These are phyloP conservation scores for Puccinellia tenuiflora DNA, from an alignment of 176 grass and related monocot species.

Conservation along the genomic window DNA sequence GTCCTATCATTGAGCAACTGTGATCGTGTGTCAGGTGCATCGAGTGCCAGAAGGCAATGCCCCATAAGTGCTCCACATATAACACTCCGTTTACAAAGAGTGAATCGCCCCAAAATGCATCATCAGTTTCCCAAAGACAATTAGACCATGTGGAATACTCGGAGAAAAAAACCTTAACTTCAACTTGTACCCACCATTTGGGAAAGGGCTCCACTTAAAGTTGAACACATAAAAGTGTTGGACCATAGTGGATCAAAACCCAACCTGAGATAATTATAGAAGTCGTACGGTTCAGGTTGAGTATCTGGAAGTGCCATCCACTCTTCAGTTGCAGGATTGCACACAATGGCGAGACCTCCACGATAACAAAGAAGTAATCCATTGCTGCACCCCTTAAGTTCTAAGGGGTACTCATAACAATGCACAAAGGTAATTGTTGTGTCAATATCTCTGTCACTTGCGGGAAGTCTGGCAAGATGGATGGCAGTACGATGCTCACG, in stretches of 20 bases:
- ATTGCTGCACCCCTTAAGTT: conserved; percentile 22
- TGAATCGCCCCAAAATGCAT: not conserved
- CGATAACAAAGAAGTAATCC: conserved; percentile 28
- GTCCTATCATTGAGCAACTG: not conserved
- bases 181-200: not conserved
- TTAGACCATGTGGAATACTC: not conserved
- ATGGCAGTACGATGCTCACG: not conserved
- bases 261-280: not conserved
- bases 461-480: not conserved
- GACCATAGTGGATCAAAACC: conserved; percentile 23
- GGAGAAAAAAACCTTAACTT: not conserved
- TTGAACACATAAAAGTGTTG: conserved; percentile 27
- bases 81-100: not conserved
- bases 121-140: not conserved
- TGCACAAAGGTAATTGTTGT: conserved; percentile 17
- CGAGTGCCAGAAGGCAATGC: not conserved
- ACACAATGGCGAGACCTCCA: not conserved
- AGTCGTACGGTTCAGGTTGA: not conserved
- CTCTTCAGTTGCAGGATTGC: conserved; percentile 27
- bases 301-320: not conserved
- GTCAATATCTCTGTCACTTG: not conserved
- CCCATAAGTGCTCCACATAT: not conserved
- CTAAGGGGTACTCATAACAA: not conserved
- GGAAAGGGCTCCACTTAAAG: not conserved
- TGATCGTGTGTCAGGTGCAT: not conserved